phyloP scores from a whole-genome alignment of 2,329 filamentous ascomycete species.

The Paecilomyces sp. region DNA sequence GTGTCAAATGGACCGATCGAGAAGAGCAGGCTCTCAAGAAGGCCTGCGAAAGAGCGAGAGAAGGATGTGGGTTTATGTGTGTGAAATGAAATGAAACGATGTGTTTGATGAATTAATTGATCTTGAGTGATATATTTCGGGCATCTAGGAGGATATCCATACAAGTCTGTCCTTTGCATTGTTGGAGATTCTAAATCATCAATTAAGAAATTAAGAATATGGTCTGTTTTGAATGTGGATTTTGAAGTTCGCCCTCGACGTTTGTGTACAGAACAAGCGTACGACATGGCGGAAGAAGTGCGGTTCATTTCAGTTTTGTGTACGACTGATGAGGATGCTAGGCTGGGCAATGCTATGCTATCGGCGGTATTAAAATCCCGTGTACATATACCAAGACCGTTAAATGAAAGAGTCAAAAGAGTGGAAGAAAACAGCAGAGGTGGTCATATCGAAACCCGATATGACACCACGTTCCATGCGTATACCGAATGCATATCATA shows the following conservation, averaged over 20 bases:
- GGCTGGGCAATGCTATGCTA: neutral
- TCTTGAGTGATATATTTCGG: too few relatives aligned
- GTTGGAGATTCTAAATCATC: too few relatives aligned
- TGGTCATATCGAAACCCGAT: neutral
- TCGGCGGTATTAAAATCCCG: neutral
- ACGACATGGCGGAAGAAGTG: neutral
- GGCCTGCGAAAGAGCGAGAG: conserved; percentile 50
- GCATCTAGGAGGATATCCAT: too few relatives aligned
- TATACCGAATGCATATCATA: neutral
- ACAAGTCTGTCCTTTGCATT: too few relatives aligned
- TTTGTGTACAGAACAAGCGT: neutral
- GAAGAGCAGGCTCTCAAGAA: conserved; percentile 54
- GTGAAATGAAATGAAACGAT: conserved; percentile 41
- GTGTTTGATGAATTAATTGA: neutral
- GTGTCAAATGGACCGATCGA: conserved; percentile 57
- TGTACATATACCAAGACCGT: neutral
- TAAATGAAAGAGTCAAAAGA: neutral
- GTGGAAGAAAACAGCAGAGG: neutral
- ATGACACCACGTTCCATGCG: neutral
- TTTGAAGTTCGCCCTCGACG: neutral
- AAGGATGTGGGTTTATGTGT: conserved; percentile 52
- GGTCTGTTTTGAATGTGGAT: neutral
- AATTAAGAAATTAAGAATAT: too few relatives aligned
- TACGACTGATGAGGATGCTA: neutral
- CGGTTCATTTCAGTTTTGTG: neutral